Percentiles rank a stretch among this genome's conserved stretches.
Conservation (phyloP, 345 rosid genomes). For the Erysimum cheiranthoides region DNA sequence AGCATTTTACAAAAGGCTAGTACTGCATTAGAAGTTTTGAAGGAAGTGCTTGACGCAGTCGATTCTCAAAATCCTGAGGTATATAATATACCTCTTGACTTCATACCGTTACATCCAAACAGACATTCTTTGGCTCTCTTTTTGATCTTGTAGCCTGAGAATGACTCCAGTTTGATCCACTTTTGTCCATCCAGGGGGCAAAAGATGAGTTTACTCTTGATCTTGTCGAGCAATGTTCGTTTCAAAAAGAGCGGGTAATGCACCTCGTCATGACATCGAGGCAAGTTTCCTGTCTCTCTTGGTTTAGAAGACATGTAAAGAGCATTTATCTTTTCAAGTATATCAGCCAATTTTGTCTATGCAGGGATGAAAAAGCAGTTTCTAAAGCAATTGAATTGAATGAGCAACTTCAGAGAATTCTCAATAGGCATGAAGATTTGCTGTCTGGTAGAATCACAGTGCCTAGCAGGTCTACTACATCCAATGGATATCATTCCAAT, state of each 20-base stretch:
- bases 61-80: conserved; percentile 85
- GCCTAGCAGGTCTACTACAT: conserved; percentile 49
- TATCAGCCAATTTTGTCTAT: conserved; percentile 26
- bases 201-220: conserved; percentile 96
- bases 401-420: conserved; percentile 87
- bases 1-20: conserved; percentile 92
- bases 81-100: conserved; percentile 31
- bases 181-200: conserved; percentile 64
- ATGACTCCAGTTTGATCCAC: conserved; percentile 17
- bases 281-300: conserved; percentile 51
- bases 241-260: conserved; percentile 95
- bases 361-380: conserved; percentile 84
- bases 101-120: conserved; percentile 10
- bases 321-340: conserved; percentile 20
- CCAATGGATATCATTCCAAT: conserved; percentile 41
- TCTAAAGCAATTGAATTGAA: conserved; percentile 93
- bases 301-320: background rate
- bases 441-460: conserved; percentile 55
- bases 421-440: conserved; percentile 76
- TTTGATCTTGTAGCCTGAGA: conserved; percentile 1
- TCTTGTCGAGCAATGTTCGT: conserved; percentile 98
- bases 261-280: conserved; percentile 89
- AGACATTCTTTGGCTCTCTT: conserved; percentile 21
- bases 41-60: conserved; percentile 89
- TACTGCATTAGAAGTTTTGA: conserved; percentile 82